Evolutionary conservation across 805 yeast species (phyloP).

Genomic region (Candida ulmi): DNA sequence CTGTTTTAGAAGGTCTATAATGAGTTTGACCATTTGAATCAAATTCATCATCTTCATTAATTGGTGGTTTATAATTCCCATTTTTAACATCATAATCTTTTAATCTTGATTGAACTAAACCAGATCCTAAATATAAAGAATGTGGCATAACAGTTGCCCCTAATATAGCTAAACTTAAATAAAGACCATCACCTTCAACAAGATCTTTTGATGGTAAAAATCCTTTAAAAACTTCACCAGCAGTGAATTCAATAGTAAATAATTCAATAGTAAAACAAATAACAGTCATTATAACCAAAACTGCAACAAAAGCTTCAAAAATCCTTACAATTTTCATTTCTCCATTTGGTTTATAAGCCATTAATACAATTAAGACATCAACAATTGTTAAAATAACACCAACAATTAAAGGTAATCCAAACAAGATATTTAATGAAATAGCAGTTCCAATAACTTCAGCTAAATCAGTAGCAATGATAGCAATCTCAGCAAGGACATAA

Average conservation of each 20-base stretch:
- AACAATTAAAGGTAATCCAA: conserved; percentile 69
- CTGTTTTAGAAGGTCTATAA: conserved; percentile 77
- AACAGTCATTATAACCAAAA: conserved; percentile 76
- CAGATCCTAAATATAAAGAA: conserved; percentile 80
- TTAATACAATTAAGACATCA: conserved; percentile 78
- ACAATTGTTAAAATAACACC: conserved; percentile 84
- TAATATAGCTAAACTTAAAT: conserved; percentile 74
- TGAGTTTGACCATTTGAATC: conserved; percentile 28
- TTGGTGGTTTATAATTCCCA: conserved; percentile 47
- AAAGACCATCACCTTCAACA: conserved; percentile 62
- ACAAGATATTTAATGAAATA: conserved; percentile 78
- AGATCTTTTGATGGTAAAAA: conserved; percentile 50
- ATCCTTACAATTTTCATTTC: conserved; percentile 70
- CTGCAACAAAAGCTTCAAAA: conserved; percentile 77
- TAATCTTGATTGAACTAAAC: conserved; percentile 80
- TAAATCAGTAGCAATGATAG: conserved; percentile 91
- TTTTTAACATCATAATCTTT: conserved; percentile 68
- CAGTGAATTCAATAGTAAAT: conserved; percentile 52
- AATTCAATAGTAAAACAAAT: conserved; percentile 79
- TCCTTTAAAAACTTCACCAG: conserved; percentile 65
- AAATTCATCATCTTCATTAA: conserved; percentile 22
- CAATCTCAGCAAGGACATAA: conserved; percentile 78
- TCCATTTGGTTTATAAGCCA: conserved; percentile 85
- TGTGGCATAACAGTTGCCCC: conserved; percentile 98
- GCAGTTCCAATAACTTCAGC: conserved; percentile 99